These are phyloP conservation scores for Ettlia oleoabundans DNA, from an alignment of 139 green algal species.

Conservation along the genomic window DNA sequence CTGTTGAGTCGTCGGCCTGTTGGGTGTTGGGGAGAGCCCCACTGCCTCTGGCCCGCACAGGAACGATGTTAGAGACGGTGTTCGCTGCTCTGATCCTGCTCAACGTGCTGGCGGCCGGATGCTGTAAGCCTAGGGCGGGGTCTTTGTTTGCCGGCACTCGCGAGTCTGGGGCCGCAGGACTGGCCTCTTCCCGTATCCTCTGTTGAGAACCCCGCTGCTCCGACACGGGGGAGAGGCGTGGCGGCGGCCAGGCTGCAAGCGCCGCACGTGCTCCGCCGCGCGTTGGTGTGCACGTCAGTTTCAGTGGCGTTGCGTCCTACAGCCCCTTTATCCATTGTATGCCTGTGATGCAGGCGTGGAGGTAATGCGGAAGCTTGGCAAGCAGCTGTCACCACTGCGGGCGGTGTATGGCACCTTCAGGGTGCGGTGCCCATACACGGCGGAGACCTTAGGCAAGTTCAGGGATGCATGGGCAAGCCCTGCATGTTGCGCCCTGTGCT, in stretches of 20 bases:
- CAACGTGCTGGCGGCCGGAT: not conserved
- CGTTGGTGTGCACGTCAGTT: too few species aligned
- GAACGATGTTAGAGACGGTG: constrained; percentile 17
- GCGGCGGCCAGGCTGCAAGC: too few species aligned
- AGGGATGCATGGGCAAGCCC: not conserved
- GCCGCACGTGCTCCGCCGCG: too few species aligned
- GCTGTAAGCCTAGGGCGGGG: constrained; percentile 19
- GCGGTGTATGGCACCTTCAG: not conserved
- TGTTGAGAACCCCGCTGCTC: too few species aligned
- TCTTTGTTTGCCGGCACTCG: too few species aligned
- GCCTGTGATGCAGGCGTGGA: constrained; percentile 15
- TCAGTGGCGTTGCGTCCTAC: too few species aligned
- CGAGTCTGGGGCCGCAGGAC: too few species aligned
- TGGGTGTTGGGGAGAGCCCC: not conserved
- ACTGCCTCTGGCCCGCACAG: not conserved
- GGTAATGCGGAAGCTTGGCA: constrained; percentile 27
- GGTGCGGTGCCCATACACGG: constrained; percentile 5
- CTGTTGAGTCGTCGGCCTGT: too few species aligned
- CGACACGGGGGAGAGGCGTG: too few species aligned
- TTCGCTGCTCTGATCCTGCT: constrained; percentile 7
- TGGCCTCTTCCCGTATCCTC: too few species aligned
- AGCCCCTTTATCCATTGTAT: not conserved
- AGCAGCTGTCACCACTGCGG: constrained; percentile 21
- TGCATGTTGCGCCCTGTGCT: too few species aligned
- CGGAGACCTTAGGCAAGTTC: not conserved